Percentiles rank a stretch among this genome's conserved stretches.
Evolutionary conservation across 768 basidiomycete genomes (phyloP).

Genomic region (Suillus subalutaceus): DNA sequence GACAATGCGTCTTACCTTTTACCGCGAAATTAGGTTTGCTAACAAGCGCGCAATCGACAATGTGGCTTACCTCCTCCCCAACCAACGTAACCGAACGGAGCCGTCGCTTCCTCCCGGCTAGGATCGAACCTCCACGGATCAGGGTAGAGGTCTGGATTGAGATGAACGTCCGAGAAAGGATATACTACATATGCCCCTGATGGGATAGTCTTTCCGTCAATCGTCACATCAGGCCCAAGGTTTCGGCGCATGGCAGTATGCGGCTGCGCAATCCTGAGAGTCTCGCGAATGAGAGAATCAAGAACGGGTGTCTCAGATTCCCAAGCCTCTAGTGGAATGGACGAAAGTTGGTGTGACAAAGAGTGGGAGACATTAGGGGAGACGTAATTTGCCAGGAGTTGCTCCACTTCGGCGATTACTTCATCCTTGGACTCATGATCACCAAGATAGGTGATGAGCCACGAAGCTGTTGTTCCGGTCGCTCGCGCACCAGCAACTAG

Average conservation of each 20-base stretch:
- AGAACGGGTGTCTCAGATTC: slow-evolving; percentile 70
- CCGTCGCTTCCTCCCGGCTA: slow-evolving; percentile 47
- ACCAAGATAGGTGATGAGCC: slow-evolving; percentile 75
- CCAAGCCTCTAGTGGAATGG: slow-evolving; percentile 71
- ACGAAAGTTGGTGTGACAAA: slow-evolving; percentile 51
- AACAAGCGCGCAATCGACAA: slow-evolving; percentile 21
- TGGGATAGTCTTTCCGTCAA: slow-evolving; percentile 70
- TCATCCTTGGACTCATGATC: slow-evolving; percentile 68
- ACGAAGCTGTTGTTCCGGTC: slow-evolving; percentile 79
- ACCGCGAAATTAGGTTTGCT: slow-evolving; percentile 15
- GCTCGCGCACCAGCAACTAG: slow-evolving; percentile 81
- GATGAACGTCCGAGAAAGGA: slow-evolving; percentile 80
- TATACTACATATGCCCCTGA: slow-evolving; percentile 78
- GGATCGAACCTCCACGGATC: slow-evolving; percentile 84
- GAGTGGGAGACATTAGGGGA: slow-evolving; percentile 29
- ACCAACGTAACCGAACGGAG: slow-evolving; percentile 66
- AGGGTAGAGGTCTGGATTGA: slow-evolving; percentile 70
- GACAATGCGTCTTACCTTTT: slow-evolving; percentile 68
- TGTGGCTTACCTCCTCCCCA: slow-evolving; percentile 74
- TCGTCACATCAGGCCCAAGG: slow-evolving; percentile 69
- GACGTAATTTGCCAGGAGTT: slow-evolving; percentile 49
- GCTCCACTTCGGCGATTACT: slow-evolving; percentile 62
- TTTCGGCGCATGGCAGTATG: slow-evolving; percentile 83
- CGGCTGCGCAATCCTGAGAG: slow-evolving; percentile 77
- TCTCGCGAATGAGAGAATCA: slow-evolving; percentile 75